Evolutionary conservation across 352 stramenopile genomes (phyloP), one percentile per base, ranked within the genome.

Genomic region (Achlya hypogyna): DNA sequence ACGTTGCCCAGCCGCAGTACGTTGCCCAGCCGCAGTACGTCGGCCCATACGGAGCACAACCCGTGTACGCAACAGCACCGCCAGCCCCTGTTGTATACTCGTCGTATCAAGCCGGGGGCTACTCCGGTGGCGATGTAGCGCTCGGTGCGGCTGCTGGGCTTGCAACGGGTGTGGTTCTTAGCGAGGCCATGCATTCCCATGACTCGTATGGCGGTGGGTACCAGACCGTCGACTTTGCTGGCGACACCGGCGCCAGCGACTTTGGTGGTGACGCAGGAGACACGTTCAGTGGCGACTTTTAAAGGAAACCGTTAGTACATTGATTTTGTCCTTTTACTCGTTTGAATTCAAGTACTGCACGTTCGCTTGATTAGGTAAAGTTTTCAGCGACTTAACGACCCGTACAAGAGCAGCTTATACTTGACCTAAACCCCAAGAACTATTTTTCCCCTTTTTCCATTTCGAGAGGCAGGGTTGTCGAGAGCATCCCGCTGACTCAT

Each of bases 261-360:
- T 49, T 49, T 49, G 42, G 42, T 49, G 42, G 42, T 20, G 42
- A 49, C 22, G 22, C 42, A 18, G 42, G 49, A 12, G 49, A 56
- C 31, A 65, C 58, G 25, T 65, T 65, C 53, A 65, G 58, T 9
- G n/a, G 54, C 25, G 29, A 49, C 23, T 22, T 45, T 35, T 43
- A 62, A 29, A 31, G 25, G 8, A 58, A 25, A 35, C 29, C 22
- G 10, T 58, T 58, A 23, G 1, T 1, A 2, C n/a, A 20, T 5
- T 22, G 14, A 31, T 35, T 35, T 22, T 35, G n/a, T 10, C 6
- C 22, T 27, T 53, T 28, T 22, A 53, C 45, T 53, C 53, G 27
- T 18, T 49, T 49, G n/a, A 56, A 22, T 14, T 59, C 14, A 27
- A 3, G 56, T 64, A n/a, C 27, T 9, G 35, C 12, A 27, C 25